phyloP scores from a whole-genome alignment of 1,139 yeast genomes.

The Suhomyces bolitotheri region DNA sequence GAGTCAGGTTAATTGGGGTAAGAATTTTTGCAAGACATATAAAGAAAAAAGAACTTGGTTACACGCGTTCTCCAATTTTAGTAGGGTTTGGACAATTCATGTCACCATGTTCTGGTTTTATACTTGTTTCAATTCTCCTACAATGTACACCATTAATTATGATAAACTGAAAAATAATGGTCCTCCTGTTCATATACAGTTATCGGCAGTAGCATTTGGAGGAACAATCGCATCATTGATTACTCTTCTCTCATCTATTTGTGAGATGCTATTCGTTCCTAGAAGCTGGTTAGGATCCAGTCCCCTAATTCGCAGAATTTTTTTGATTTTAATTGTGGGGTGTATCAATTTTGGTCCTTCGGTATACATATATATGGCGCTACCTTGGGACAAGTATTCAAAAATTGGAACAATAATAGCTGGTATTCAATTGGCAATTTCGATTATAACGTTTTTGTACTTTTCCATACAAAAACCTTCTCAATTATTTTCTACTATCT shows the following conservation, averaged over 20 bases:
- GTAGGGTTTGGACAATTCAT: conserved; percentile 64
- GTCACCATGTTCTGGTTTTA: conserved; percentile 41
- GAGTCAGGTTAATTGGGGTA: conserved; percentile 49
- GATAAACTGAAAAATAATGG: conserved; percentile 57
- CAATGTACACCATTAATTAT: conserved; percentile 68
- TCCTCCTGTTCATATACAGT: conserved; percentile 63
- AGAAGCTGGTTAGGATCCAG: conserved; percentile 68
- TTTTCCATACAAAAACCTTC: conserved; percentile 44
- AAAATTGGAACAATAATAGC: conserved; percentile 39
- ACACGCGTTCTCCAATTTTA: conserved; percentile 42
- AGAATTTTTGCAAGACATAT: conserved; percentile 69
- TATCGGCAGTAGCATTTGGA: conserved; percentile 68
- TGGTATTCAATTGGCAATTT: conserved; percentile 44
- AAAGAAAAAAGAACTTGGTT: conserved; percentile 58
- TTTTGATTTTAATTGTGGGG: conserved; percentile 45
- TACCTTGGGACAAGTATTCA: conserved; percentile 27
- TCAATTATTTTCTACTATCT: conserved; percentile 22
- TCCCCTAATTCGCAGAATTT: conserved; percentile 44
- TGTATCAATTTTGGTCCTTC: conserved; percentile 61
- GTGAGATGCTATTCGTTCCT: conserved; percentile 69
- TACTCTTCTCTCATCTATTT: conserved; percentile 60
- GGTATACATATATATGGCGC: conserved; percentile 32
- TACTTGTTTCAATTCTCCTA: conserved; percentile 74
- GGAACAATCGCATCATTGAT: conserved; percentile 69
- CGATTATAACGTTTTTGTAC: conserved; percentile 43